Evolutionary conservation across 2,329 filamentous ascomycete genomes (phyloP).

Genomic region (Byssochlamys sp.): DNA sequence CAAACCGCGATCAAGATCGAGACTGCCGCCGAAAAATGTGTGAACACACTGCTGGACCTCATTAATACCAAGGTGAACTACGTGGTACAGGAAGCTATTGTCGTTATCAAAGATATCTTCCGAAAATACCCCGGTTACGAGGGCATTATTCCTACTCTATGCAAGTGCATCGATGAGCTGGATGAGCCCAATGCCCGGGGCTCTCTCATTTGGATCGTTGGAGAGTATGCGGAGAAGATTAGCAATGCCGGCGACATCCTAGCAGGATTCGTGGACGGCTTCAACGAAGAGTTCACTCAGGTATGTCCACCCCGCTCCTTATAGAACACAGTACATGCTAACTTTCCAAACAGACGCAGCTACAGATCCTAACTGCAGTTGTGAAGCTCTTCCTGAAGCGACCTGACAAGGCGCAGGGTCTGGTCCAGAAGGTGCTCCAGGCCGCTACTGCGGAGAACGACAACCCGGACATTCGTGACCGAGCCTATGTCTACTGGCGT

Average conservation of each 20-base stretch:
- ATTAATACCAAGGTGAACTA: slow-evolving; percentile 98
- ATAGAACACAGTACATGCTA: not conserved
- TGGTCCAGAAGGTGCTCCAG: slow-evolving; percentile 92
- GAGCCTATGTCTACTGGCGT: slow-evolving; percentile 97
- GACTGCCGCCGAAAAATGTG: slow-evolving; percentile 84
- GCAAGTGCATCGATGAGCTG: slow-evolving; percentile 90
- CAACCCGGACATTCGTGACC: slow-evolving; percentile 92
- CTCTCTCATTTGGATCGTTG: slow-evolving; percentile 95
- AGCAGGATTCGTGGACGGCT: slow-evolving; percentile 80
- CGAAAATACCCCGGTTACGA: slow-evolving; percentile 96
- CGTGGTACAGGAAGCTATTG: slow-evolving; percentile 92
- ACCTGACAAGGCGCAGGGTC: slow-evolving; percentile 76
- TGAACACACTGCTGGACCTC: slow-evolving; percentile 82
- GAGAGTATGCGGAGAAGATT: slow-evolving; percentile 98
- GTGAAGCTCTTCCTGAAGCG: slow-evolving; percentile 97
- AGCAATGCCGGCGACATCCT: slow-evolving; percentile 95
- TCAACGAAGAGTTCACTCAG: slow-evolving; percentile 93
- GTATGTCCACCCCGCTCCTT: slow-evolving; percentile 37
- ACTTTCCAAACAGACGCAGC: slow-evolving; percentile 62
- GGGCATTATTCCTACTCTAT: slow-evolving; percentile 91
- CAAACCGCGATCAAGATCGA: slow-evolving; percentile 99
- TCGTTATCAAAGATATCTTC: slow-evolving; percentile 99
- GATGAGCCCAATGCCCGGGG: slow-evolving; percentile 88
- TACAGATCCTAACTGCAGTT: slow-evolving; percentile 92
- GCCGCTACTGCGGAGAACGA: slow-evolving; percentile 88